Conservation (phyloP, 78 protist genomes). For the Tieghemostelium lacteum region DNA sequence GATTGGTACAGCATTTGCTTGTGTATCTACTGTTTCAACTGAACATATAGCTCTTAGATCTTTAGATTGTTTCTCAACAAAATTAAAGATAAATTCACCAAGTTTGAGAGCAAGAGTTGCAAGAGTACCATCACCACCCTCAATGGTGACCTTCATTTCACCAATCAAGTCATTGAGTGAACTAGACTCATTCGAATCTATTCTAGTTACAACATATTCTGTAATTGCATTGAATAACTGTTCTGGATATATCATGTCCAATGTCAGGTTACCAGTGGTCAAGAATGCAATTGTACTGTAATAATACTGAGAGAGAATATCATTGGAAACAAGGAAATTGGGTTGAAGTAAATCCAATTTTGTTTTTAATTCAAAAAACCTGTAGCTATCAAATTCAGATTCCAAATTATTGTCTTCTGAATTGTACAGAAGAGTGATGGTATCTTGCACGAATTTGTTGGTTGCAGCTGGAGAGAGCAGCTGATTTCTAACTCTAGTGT, state of each 20-base stretch:
- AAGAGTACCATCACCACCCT: too few species aligned
- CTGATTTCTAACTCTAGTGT: background rate
- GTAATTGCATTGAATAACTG: background rate
- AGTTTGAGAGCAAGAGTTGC: too few species aligned
- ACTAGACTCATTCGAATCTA: too few species aligned
- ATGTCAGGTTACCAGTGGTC: background rate
- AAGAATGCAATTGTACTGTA: background rate
- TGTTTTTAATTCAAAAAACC: constrained; percentile 3
- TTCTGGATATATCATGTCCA: background rate
- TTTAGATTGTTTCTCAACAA: background rate
- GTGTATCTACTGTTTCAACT: too few species aligned
- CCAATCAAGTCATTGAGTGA: too few species aligned
- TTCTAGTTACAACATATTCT: background rate
- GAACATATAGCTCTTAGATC: too few species aligned
- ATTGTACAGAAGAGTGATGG: background rate
- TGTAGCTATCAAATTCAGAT: background rate
- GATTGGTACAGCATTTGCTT: too few species aligned
- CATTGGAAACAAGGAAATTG: background rate
- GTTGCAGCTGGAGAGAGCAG: background rate
- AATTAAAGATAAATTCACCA: too few species aligned
- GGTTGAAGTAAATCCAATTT: constrained; percentile 6
- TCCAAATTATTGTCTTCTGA: background rate
- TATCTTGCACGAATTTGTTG: background rate
- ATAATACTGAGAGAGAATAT: background rate
- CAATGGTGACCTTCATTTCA: too few species aligned